Percentiles rank a stretch among this genome's conserved stretches.
Conservation (phyloP, 768 basidiomycete species). For the Hericium coralloides region DNA sequence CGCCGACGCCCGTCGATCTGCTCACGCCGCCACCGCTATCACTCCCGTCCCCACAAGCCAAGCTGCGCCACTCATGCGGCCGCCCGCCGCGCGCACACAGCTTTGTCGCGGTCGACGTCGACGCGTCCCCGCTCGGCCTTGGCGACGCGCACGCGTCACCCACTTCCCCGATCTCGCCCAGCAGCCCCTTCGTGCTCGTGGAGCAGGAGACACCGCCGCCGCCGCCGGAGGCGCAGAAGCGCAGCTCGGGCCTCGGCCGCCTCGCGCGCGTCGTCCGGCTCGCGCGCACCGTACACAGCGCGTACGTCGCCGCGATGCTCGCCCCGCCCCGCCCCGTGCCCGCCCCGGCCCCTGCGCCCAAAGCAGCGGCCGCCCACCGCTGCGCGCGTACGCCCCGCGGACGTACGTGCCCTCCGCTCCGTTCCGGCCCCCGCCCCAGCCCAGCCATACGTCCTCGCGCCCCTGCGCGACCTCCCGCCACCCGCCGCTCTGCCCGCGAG, state of each 20-base stretch:
- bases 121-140: slow-evolving; percentile 10
- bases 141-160: background rate
- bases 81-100: slow-evolving; percentile 5
- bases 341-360: slow-evolving; percentile 27
- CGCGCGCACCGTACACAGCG: slow-evolving; percentile 48
- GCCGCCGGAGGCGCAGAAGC: slow-evolving; percentile 8
- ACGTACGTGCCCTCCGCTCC: background rate
- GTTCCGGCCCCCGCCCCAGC: background rate
- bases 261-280: slow-evolving; percentile 38
- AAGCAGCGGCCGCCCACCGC: slow-evolving; percentile 34
- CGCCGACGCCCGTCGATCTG: background rate
- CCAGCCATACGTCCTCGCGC: slow-evolving; percentile 12
- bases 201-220: slow-evolving; percentile 2
- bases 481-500: slow-evolving; percentile 5
- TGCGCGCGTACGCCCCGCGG: slow-evolving; percentile 29
- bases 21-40: background rate
- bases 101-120: slow-evolving; percentile 10
- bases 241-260: slow-evolving; percentile 6
- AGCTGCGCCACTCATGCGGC: slow-evolving; percentile 8
- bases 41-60: background rate
- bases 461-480: slow-evolving; percentile 34
- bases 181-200: background rate
- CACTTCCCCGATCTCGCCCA: background rate
- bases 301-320: slow-evolving; percentile 43
- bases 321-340: slow-evolving; percentile 1